phyloP scores from a whole-genome alignment of 2,329 filamentous ascomycete genomes.

The Tolypocladium capitatum region DNA sequence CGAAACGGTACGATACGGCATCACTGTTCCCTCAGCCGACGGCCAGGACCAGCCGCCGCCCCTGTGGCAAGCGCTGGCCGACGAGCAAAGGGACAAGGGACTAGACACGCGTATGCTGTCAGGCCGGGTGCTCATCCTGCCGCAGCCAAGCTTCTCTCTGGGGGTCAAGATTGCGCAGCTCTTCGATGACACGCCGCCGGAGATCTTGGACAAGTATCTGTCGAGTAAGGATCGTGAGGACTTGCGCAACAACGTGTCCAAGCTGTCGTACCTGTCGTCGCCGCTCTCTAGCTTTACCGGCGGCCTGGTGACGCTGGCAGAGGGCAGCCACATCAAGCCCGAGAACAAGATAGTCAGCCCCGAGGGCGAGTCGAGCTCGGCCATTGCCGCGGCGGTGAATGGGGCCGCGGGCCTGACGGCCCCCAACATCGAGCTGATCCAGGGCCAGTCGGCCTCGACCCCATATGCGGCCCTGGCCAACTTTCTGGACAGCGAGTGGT shows the following conservation, averaged over 20 bases:
- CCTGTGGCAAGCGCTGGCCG: conserved; percentile 1
- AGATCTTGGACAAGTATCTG: conserved; percentile 7
- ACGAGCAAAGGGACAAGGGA: not conserved
- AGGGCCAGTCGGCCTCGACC: conserved; percentile 14
- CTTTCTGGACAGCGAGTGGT: conserved; percentile 8
- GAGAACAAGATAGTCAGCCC: conserved; percentile 8
- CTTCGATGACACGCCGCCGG: conserved; percentile 13
- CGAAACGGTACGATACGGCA: conserved; percentile 2
- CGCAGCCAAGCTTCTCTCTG: conserved; percentile 24
- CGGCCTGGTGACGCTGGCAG: conserved; percentile 17
- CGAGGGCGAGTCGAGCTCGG: not conserved
- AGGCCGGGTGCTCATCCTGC: conserved; percentile 24
- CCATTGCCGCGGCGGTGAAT: not conserved
- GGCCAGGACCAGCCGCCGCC: not conserved
- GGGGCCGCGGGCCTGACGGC: conserved; percentile 10
- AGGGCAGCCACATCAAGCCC: conserved; percentile 28
- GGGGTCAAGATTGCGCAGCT: conserved; percentile 19
- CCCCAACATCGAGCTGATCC: conserved; percentile 11
- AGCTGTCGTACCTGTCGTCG: conserved; percentile 11
- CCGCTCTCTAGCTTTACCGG: conserved; percentile 19
- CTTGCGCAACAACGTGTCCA: conserved; percentile 1
- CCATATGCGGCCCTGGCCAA: conserved; percentile 20
- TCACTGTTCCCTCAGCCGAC: not conserved
- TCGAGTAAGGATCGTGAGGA: conserved; percentile 1
- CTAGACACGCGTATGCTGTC: conserved; percentile 15